These are phyloP conservation scores for Agrocybe praecox DNA, from an alignment of 768 basidiomycete species.

Conservation along the genomic window DNA sequence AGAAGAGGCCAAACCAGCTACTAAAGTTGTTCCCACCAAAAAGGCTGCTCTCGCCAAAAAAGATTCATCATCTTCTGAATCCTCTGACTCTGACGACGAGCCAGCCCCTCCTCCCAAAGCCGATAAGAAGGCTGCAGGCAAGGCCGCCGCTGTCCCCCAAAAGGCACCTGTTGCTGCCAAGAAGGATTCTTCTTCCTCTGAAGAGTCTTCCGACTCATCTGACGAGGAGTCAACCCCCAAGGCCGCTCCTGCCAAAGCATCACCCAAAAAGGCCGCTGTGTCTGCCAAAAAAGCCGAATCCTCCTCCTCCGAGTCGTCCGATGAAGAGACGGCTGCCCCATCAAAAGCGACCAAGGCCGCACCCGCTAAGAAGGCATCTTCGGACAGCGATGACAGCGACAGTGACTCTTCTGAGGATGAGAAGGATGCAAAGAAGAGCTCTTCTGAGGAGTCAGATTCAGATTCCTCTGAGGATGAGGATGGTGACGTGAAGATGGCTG, in stretches of 20 bases:
- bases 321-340: slow-evolving; percentile 15
- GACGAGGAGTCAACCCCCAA: slow-evolving; percentile 19
- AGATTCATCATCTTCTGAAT: slow-evolving; percentile 20
- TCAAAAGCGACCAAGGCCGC: slow-evolving; percentile 15
- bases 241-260: slow-evolving; percentile 19
- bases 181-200: slow-evolving; percentile 22
- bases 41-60: slow-evolving; percentile 23
- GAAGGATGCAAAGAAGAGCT: slow-evolving; percentile 28
- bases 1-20: slow-evolving; percentile 25
- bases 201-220: slow-evolving; percentile 25
- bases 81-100: slow-evolving; percentile 23
- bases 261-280: slow-evolving; percentile 23
- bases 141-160: slow-evolving; percentile 11
- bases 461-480: slow-evolving; percentile 41
- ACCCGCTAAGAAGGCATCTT: slow-evolving; percentile 15
- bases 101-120: slow-evolving; percentile 21
- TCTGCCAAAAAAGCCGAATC: slow-evolving; percentile 16
- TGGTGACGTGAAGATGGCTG: slow-evolving; percentile 61
- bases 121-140: slow-evolving; percentile 23
- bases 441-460: slow-evolving; percentile 23
- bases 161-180: slow-evolving; percentile 21
- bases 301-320: slow-evolving; percentile 26
- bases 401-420: slow-evolving; percentile 30
- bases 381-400: slow-evolving; percentile 28
- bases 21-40: slow-evolving; percentile 19